Base-by-base conservation (phyloP, 2,329 filamentous ascomycete species). In the Tolypocladium capitatum region DNA sequence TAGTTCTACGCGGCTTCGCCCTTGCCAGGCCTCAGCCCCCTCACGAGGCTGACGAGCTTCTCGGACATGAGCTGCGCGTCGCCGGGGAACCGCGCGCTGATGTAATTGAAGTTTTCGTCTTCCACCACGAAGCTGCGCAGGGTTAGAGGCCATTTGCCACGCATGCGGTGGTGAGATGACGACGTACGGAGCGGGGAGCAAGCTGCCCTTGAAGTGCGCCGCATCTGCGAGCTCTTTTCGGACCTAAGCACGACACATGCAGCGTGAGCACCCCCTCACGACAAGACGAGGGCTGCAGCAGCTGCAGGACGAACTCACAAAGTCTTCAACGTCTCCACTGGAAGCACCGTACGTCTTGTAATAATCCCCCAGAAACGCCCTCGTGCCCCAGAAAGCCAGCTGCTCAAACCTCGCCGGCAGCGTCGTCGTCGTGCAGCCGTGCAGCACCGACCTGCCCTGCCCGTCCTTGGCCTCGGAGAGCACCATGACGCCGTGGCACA, bases 281-380 rank as follows among this genome's bases (percentile, higher is more conserved):
- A 46, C 33, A 24, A 24, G n/a, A 31, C 16, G 13, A 36, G 10
- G 28, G 3, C 28, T 10, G 18, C 9, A 20, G 18, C 11, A 20
- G 21, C 7, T 43, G 40, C 8, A 16, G 11, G 20, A 10, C 27
- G 4, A 16, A 57, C 68, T 58, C 54, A 74, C 72, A 38, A 66
- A 64, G 6, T 63, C 60, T 52, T 76, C 70, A 4, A 74, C 70
- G 49, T 70, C 65, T 32, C 72, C 70, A 49, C 69, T 73, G 1
- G 71, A 67, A 3, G 68, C 67, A 1, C 74, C 74, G 48, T 74
- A 76, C 2, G 73, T 76, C 65, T 77, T 77, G 57, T 76, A 76
- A 52, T 76, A 76, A 48, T 76, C 74, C 3, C 73, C 74, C 13
- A 76, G 56, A 38, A 74, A 69, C 2, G 61, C 58, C 34, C 70